Base-by-base conservation (phyloP, 2,329 filamentous ascomycete species). In the Fusarium irregulare region DNA sequence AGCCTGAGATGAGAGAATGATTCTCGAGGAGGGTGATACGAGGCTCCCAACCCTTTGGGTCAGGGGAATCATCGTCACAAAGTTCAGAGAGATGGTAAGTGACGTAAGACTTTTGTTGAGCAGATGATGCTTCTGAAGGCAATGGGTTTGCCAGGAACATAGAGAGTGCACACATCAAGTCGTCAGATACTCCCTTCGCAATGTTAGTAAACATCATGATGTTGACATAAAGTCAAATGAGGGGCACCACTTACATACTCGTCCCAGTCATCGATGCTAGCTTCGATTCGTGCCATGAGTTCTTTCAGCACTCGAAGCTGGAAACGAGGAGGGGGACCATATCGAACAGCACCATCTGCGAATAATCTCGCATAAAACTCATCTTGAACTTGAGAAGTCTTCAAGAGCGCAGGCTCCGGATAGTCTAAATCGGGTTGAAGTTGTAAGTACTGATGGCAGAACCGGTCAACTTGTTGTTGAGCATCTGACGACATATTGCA, bases 381-480 rank as follows among this genome's bases (percentile, higher is more conserved):
- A 68, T 88, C 81, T 77, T 97, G 94, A 4, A 91, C 87, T 6
- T 82, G 79, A 13, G 87, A 81, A 28, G 86, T 82, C 66, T 88
- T 87, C 28, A 97, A 83, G 16, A 87, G 76, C 25, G 84, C 75
- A 23, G 83, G 80, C 25, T 86, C 80, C 2, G 93, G 94, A 77
- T 90, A 92, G 49, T 87, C 85, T 37, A 95, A 82, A 10, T 84
- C 78, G 1, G 83, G 81, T 48, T 94, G 89, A 4, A 94, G 83
- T 78, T 98, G 94, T 34, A 95, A 86, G 76, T 93, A 97, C 77
- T 97, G 94, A 66, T 87, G 86, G 71, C 88, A 90, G 76, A 94
- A 89, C 20, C 88, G 86, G 64, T 79, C 73, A 48, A 84, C 77
- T 21, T 76, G 68, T 28, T 53, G 62, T 49, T 37, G 34, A 3